These are phyloP conservation scores for Xylaria palmicola DNA, from an alignment of 495 filamentous ascomycete genomes.

Conservation along the genomic window DNA sequence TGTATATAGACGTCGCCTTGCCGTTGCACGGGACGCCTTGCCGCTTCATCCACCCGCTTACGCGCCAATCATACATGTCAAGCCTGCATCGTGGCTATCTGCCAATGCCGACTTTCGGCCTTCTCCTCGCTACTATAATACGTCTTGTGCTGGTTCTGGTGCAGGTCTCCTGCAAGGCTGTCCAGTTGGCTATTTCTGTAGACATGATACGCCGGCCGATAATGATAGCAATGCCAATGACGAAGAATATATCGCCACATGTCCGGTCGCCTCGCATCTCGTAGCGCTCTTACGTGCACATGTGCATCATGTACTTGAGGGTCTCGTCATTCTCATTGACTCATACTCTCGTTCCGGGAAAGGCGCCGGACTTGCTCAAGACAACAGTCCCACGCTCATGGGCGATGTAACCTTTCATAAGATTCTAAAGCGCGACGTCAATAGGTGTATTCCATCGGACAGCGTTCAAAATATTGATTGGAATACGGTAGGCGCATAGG, in stretches of 20 bases:
- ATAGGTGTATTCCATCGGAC: neutral
- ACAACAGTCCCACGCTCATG: conserved; percentile 87
- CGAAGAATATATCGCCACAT: neutral
- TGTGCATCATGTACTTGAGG: neutral
- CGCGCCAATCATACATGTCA: neutral
- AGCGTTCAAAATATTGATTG: neutral
- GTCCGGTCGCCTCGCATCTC: neutral
- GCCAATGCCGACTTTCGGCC: neutral
- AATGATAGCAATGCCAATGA: too few species aligned
- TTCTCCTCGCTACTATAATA: neutral
- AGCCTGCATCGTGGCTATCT: neutral
- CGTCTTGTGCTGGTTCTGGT: neutral
- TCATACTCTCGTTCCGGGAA: conserved; percentile 94
- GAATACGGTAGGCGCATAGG: neutral
- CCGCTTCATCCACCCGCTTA: neutral
- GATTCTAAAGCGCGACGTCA: conserved; percentile 54
- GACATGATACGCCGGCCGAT: neutral
- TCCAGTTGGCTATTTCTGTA: neutral
- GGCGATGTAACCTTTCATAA: conserved; percentile 97
- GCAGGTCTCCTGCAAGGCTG: neutral
- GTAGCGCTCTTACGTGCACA: neutral
- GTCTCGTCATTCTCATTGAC: neutral
- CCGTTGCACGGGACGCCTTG: neutral
- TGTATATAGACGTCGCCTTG: too few species aligned
- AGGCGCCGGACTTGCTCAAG: conserved; percentile 84